Evolutionary conservation across 176 grass and related monocot genomes (phyloP), one percentile per base, ranked within the genome.

Genomic region (Typha latifolia): DNA sequence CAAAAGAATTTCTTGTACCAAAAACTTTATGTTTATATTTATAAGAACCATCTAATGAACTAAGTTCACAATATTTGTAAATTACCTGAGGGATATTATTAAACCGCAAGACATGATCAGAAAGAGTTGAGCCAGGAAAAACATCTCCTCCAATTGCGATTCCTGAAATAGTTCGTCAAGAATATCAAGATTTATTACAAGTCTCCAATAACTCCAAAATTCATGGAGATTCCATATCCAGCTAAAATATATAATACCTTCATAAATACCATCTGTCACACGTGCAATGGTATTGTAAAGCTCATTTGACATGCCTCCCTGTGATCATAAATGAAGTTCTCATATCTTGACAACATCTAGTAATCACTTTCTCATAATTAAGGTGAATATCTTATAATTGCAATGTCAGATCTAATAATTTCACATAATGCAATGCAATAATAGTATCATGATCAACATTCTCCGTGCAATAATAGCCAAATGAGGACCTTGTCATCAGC

Each of bases 241-340:
- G 32, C 4, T 1, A 12, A 80, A 48, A 74, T 43, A 64, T 23
- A 68, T 47, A 26, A 61, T 84, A 93, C 94, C 94, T 99, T 99
- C 94, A 85, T 99, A 99, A 87, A 99, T 93, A 75, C 94, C 94
- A 87, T 99, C 81, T 31, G 94, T 99, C 63, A 99, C 94, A 80
- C 89, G 82, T 77, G 89, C 94, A 77, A 99, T 93, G 64, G 89
- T 99, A 81, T 74, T 99, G 76, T 93, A 93, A 86, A 99, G 55
- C 84, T 93, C 94, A 72, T 99, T 93, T 81, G 94, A 99, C 94
- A 99, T 93, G 62, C 94, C 94, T 67, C 94, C 94, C 94, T 99
- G 64, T 83, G 70, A 32, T 71, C 67, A 63, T n/a, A 79, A 81
- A 22, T 23, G 20, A 70, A 69, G 62, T 69, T 80, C n/a, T 21